Conservation (phyloP, 352 stramenopile species). For the Thalassiosira pacifica region DNA sequence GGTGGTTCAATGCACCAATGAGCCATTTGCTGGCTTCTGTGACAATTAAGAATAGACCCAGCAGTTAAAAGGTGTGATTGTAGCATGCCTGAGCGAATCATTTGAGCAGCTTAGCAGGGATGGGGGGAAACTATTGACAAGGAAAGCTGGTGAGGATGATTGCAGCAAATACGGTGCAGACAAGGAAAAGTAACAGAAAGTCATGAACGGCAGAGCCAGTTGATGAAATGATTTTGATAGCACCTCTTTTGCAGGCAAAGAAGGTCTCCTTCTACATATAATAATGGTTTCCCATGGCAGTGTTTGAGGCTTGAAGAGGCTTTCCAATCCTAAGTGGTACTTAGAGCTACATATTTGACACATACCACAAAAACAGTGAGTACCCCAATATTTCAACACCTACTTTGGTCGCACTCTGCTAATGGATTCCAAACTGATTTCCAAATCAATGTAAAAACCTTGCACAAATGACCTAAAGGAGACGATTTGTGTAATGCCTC, state of each 20-base stretch:
- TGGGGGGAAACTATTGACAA: slow-evolving; percentile 76
- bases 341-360: no score
- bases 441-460: no score
- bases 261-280: slow-evolving; percentile 76
- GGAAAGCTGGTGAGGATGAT: slow-evolving; percentile 40
- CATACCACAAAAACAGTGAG: no score
- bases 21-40: slow-evolving; percentile 96
- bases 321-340: no score
- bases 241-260: slow-evolving; percentile 79
- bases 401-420: no score
- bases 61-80: slow-evolving; percentile 92
- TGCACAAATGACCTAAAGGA: no score
- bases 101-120: slow-evolving; percentile 82
- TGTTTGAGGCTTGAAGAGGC: no score
- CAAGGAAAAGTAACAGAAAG: slow-evolving; percentile 27
- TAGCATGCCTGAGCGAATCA: slow-evolving; percentile 81
- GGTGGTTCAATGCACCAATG: slow-evolving; percentile 93
- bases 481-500: no score
- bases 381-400: no score
- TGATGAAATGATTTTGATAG: slow-evolving; percentile 81
- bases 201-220: slow-evolving; percentile 58
- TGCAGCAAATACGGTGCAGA: neutral
- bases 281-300: slow-evolving; percentile 45
- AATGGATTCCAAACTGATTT: no score
- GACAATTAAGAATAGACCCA: slow-evolving; percentile 95